Evolutionary conservation across 371 early-diverging fungal genomes (phyloP), one percentile per base, ranked within the genome.

Genomic region (Mucor piriformis): DNA sequence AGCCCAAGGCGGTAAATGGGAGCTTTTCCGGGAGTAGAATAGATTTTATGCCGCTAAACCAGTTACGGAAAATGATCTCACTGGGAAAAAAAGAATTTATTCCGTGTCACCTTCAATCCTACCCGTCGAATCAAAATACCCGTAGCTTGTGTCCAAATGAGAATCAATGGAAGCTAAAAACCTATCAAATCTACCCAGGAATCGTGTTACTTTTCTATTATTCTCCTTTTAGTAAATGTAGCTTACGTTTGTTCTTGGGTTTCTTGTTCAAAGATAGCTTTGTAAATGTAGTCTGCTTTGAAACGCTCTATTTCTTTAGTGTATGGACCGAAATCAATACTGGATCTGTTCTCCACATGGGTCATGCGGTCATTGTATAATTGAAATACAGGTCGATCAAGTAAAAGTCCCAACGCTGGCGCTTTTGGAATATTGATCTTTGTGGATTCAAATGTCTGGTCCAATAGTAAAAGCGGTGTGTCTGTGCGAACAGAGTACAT

Each of bases 371-470:
- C 74, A 54, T 92, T 94, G 64, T 91, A 94, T 3, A 77, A 69
- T 13, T 76, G 71, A 63, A 88, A 94, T 37, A 92, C 72, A 1
- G 89, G 86, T 66, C 86, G 75, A 48, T 97, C 93, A 3, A 99
- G 80, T 46, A 98, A 79, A 20, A 99, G 82, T 18, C 99, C 99
- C n/a, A 95, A 74, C 1, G 94, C 92, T 8, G 99, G 99, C 7
- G 95, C 97, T 79, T 98, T 99, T 35, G 99, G 99, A 35, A 99
- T 91, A 73, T 97, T 99, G 52, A 97, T 81, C 20, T 44, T 66
- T 8, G 71, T 72, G 0, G 75, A 66, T 12, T 74, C 72, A 64
- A 95, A 95, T 6, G 90, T 74, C 50, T 72, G 63, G 10, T 70
- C 65, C 23, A 96, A 83, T 11, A 95, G 64, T 3, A 64, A 64